Percentiles rank a stretch among this genome's conserved stretches.
Evolutionary conservation across 768 basidiomycete species (phyloP).

Genomic region (Leccinum sublutescens): DNA sequence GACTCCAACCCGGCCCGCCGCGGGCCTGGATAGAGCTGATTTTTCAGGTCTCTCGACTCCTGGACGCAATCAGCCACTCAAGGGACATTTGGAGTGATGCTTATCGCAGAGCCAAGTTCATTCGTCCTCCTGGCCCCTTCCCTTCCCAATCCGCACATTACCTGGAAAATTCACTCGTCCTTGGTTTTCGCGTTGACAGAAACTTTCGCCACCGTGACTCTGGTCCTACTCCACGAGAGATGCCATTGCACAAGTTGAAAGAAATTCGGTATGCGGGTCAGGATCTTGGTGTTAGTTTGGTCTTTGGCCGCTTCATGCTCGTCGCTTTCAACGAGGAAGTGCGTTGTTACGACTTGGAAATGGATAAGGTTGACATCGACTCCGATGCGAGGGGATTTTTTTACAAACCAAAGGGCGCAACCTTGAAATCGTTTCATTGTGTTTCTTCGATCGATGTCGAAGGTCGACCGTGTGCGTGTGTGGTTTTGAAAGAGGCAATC

Average conservation of each 20-base stretch:
- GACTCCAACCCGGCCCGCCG: neutral
- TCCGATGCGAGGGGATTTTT: constrained; percentile 1
- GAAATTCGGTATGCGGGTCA: constrained; percentile 7
- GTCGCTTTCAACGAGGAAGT: constrained; percentile 12
- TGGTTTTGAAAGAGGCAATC: constrained; percentile 1
- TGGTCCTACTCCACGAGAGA: neutral
- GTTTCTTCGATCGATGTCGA: constrained; percentile 12
- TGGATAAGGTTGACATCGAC: too few species aligned
- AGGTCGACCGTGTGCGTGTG: constrained; percentile 16
- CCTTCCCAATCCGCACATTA: constrained; percentile 11
- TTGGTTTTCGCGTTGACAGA: constrained; percentile 3
- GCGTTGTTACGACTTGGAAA: constrained; percentile 14
- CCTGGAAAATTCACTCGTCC: constrained; percentile 14
- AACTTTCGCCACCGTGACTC: neutral
- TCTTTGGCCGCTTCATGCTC: constrained; percentile 13
- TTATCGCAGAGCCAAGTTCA: constrained; percentile 14
- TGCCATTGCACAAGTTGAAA: neutral
- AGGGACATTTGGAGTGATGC: constrained; percentile 17
- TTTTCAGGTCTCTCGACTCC: constrained; percentile 11
- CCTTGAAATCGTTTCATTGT: constrained; percentile 5
- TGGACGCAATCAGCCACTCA: constrained; percentile 4
- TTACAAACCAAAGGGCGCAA: neutral
- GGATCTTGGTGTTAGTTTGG: neutral
- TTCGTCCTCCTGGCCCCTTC: constrained; percentile 20
- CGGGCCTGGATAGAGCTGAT: neutral